Percentiles rank a stretch among this genome's conserved stretches.
Evolutionary conservation across 1,284 basidiomycete species (phyloP).

Genomic region (Irpex sp.): DNA sequence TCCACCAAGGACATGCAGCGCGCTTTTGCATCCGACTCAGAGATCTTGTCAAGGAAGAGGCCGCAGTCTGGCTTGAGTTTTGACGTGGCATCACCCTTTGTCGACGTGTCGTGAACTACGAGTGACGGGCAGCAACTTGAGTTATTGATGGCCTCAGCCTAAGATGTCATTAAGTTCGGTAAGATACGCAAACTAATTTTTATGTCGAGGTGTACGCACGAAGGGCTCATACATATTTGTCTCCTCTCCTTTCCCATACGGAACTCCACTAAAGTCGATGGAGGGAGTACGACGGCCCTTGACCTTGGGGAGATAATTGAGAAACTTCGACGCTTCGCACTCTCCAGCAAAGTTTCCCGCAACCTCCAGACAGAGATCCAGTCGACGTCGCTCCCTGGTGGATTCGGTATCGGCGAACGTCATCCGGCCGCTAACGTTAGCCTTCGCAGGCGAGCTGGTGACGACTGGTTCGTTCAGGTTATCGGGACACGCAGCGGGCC

Average conservation of each 20-base stretch:
- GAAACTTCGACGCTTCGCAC: background rate
- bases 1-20: background rate
- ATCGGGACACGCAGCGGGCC: too few species aligned
- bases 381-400: too few species aligned
- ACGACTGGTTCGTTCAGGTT: too few species aligned
- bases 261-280: background rate
- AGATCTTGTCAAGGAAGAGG: background rate
- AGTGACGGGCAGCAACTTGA: background rate
- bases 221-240: background rate
- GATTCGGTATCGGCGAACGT: too few species aligned
- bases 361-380: too few species aligned
- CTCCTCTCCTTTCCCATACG: background rate
- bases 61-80: background rate
- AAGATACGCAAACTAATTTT: background rate
- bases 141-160: background rate
- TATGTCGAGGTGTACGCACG: background rate
- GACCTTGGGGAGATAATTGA: background rate
- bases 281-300: background rate
- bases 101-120: background rate
- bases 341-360: too few species aligned
- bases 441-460: too few species aligned
- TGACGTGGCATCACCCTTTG: background rate
- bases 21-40: background rate
- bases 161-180: background rate
- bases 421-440: too few species aligned